phyloP scores from a whole-genome alignment of 2,329 filamentous ascomycete genomes.

The Nemania sp. region DNA sequence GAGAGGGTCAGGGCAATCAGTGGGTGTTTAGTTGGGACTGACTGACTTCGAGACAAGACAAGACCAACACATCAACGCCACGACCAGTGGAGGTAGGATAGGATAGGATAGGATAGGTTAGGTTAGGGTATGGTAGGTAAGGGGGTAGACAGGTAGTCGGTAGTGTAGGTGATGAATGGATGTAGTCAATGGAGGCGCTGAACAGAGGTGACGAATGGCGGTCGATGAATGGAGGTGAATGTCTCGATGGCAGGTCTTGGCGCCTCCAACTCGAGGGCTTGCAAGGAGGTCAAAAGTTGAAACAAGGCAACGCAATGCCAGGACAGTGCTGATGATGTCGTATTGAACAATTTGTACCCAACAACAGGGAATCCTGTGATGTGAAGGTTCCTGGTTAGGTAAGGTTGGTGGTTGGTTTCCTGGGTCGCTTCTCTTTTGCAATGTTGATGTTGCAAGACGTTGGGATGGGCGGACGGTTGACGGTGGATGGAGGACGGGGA shows the following conservation, averaged over 20 bases:
- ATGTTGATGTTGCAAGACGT: slow-evolving; percentile 3
- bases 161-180: slow-evolving; percentile 19
- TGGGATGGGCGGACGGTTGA: too few species aligned
- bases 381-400: neutral
- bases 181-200: slow-evolving; percentile 19
- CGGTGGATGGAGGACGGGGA: slow-evolving; percentile 2
- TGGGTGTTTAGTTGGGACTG: slow-evolving; percentile 11
- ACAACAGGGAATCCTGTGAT: too few species aligned
- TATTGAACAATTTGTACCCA: too few species aligned
- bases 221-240: slow-evolving; percentile 17
- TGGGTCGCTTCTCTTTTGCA: neutral
- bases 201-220: slow-evolving; percentile 20
- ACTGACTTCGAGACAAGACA: slow-evolving; percentile 20
- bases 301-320: slow-evolving; percentile 33
- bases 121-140: too few species aligned
- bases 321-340: neutral
- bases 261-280: slow-evolving; percentile 29
- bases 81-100: too few species aligned
- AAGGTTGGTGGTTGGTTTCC: too few species aligned
- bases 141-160: slow-evolving; percentile 7
- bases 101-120: too few species aligned
- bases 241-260: slow-evolving; percentile 36
- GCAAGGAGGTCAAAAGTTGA: slow-evolving; percentile 38
- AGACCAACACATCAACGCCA: slow-evolving; percentile 3
- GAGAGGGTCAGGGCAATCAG: slow-evolving; percentile 4